Percentiles rank a stretch among this genome's conserved stretches.
Evolutionary conservation across 2,329 filamentous ascomycete species (phyloP).

Genomic region (Phyllosticta paracitricarpa): DNA sequence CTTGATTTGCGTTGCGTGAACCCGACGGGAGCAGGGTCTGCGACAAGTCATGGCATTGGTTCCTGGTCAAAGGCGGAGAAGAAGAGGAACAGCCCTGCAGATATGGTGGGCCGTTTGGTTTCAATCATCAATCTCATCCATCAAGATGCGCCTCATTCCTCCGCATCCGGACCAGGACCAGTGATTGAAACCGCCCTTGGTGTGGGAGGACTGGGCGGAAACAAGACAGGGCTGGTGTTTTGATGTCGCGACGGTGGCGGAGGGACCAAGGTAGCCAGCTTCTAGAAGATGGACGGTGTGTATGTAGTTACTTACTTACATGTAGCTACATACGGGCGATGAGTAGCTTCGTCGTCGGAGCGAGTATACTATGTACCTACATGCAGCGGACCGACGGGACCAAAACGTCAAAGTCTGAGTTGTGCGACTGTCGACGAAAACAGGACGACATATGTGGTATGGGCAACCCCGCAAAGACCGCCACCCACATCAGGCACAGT

Average conservation of each 20-base stretch:
- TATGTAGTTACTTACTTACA: too few relatives aligned
- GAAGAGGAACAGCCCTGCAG: not conserved
- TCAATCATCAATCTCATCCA: not conserved
- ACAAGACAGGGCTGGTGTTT: not conserved
- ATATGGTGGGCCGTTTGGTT: not conserved
- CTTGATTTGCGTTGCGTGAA: not conserved
- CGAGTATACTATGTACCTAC: too few relatives aligned
- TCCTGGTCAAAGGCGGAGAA: not conserved
- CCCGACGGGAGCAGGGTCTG: not conserved
- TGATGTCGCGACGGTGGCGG: not conserved
- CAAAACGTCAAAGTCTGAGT: too few relatives aligned
- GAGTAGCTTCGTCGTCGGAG: too few relatives aligned
- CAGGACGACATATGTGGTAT: too few relatives aligned
- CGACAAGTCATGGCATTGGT: not conserved
- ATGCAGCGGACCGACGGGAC: too few relatives aligned
- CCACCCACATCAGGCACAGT: too few relatives aligned
- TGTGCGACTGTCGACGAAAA: too few relatives aligned
- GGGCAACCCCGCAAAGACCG: too few relatives aligned
- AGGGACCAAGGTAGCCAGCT: too few relatives aligned
- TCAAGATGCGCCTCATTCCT: not conserved
- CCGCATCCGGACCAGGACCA: not conserved
- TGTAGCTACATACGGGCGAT: too few relatives aligned
- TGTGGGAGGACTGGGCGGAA: not conserved
- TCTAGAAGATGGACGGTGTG: too few relatives aligned
- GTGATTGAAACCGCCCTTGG: not conserved